A percentile compares a stretch with the other conserved stretches of the same genome.
These are phyloP conservation scores for Adansonia grandidieri DNA, from an alignment of 441 rosid species.

Conservation along the genomic window DNA sequence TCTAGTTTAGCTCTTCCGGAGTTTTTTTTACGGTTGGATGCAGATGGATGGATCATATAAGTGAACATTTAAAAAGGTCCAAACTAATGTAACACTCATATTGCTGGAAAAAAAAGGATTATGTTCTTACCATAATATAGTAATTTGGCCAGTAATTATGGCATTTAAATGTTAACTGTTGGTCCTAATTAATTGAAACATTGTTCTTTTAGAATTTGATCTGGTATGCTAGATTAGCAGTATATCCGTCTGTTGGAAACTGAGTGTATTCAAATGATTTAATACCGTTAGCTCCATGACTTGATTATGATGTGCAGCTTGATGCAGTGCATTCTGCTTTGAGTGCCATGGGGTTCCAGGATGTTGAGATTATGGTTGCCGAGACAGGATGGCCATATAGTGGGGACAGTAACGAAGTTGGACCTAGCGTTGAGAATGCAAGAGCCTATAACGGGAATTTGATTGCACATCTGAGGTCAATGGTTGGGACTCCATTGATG, in stretches of 20 bases:
- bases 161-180: not conserved
- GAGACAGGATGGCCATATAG: conserved; percentile 93
- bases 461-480: conserved; percentile 76
- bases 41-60: not conserved
- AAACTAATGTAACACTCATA: not conserved
- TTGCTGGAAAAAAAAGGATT: not conserved
- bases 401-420: conserved; percentile 80
- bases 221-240: not conserved
- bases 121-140: not conserved
- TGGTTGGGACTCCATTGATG: conserved; percentile 90
- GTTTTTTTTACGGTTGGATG: not conserved
- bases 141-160: not conserved
- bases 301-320: conserved; percentile 48
- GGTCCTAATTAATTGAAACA: not conserved
- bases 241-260: conserved; percentile 14
- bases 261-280: conserved; percentile 5
- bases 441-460: conserved; percentile 90
- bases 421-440: conserved; percentile 81
- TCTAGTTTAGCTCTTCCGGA: not conserved
- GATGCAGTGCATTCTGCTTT: conserved; percentile 88
- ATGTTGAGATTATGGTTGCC: conserved; percentile 78
- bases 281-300: not conserved
- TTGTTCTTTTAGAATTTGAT: conserved; percentile 20
- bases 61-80: not conserved
- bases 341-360: conserved; percentile 74